Evolutionary conservation across 257 asterid genomes (phyloP), one percentile per base, ranked within the genome.

Genomic region (Thymus mandschuricus): DNA sequence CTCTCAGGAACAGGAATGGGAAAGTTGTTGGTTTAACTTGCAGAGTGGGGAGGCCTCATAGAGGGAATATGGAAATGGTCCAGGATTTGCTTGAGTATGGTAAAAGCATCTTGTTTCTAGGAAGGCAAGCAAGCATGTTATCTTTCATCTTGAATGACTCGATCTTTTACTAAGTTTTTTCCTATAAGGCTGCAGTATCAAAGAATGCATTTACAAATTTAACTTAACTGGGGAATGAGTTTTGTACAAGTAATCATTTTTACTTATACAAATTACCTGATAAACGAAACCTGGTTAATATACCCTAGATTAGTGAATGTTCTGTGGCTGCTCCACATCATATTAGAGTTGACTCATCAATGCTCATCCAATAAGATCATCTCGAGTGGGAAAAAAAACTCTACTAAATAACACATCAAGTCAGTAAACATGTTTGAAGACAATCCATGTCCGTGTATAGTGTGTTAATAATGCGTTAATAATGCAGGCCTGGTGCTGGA

Each of bases 401-500:
- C 27, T n/a, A 52, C 31, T 52, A 52, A 52, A 52, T 21, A 52
- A 1, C 30, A 21, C 21, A 52, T 52, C 1, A 43, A 43, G 8
- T 10, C 48, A 9, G 2, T 6, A 43, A 0, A 43, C 48, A 6
- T 43, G 48, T 43, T 43, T 43, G 10, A 43, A 6, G 48, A 10
- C 10, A 9, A 2, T 43, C 7, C 48, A 43, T 43, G 48, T 43
- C 48, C 48, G 10, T 43, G 48, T 6, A 5, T 9, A 43, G 48
- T 34, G 0, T 34, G 40, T 34, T 34, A 34, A 34, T 1, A 1
- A 34, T 34, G 4, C 4, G 4, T 75, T 46, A 75, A 68, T n/a
- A n/a, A n/a, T n/a, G 69, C 90, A 88, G 97, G 83, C 96, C 97
- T 75, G 96, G 94, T 71, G 83, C 89, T 35, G 97, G 97, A 57